Evolutionary conservation across 345 rosid species (phyloP), one percentile per base, ranked within the genome.

Genomic region (Hypericum perforatum): DNA sequence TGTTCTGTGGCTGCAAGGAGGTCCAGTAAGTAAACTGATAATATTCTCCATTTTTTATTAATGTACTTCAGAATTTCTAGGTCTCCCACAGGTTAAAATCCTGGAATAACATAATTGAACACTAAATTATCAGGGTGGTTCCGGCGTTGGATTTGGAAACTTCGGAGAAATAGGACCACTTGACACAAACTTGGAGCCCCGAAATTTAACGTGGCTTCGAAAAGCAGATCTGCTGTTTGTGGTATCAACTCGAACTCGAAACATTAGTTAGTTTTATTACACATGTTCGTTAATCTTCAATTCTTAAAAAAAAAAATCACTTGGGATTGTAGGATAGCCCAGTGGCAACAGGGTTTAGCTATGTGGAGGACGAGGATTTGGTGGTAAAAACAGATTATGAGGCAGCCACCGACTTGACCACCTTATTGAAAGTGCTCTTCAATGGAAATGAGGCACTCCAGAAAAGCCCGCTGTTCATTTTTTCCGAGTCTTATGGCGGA

Each of bases 401-500:
- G 44, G 70, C 79, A 53, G 82, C 82, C 46, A 59, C 61, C 36
- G 82, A 78, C 60, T 36, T 78, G 41, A 66, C 77, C 7, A 50
- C 73, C 10, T 59, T 74, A 42, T 43, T 71, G 73, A 63, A 69
- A 39, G 68, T 45, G 49, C 57, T 77, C 39, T 74, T 63, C 52
- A 71, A 69, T 51, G 60, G 59, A 45, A 50, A 74, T 39, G 16
- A 57, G 41, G 47, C 32, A 3, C 69, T 74, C 36, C 82, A 69
- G 48, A 64, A 48, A 39, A 59, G 73, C 50, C 73, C 82, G 41
- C n/a, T 71, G 3, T 67, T 65, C 47, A 59, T 71, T 49, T 68
- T 78, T 55, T 70, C 67, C 3, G 79, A 74, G 57, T 78, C 82
- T 7, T 78, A 74, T 56, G 82, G 82, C 29, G 79, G 79, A 5